Percentiles rank a stretch among this genome's conserved stretches.
Evolutionary conservation across 139 green algal species (phyloP).

Genomic region (Auxenochlorella protothecoides): DNA sequence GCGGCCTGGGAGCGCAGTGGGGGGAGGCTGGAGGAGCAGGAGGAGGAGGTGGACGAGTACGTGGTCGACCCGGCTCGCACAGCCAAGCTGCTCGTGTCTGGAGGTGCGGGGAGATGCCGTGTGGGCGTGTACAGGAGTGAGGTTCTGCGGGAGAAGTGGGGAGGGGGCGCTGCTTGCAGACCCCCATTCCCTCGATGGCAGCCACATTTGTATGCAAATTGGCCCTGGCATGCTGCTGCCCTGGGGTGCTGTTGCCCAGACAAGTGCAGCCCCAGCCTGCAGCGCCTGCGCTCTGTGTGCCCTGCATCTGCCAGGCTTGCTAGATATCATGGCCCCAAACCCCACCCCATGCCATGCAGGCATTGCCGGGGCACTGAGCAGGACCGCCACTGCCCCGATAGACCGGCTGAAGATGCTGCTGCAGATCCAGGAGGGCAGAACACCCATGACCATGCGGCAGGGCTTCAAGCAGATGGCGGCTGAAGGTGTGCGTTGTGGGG

Average conservation of each 20-base stretch:
- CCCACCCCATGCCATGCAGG: conserved; percentile 25
- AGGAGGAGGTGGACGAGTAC: conserved; percentile 21
- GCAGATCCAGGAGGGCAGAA: conserved; percentile 55
- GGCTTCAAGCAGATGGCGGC: conserved; percentile 56
- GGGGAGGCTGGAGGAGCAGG: conserved; percentile 1
- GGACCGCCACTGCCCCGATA: conserved; percentile 78
- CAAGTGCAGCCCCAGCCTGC: background rate
- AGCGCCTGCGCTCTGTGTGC: too few relatives aligned
- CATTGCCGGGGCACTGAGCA: conserved; percentile 73
- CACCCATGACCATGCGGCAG: conserved; percentile 47
- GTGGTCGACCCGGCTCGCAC: conserved; percentile 20
- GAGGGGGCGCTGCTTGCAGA: too few relatives aligned
- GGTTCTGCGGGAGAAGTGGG: too few relatives aligned
- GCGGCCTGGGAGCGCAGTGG: too few relatives aligned
- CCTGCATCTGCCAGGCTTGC: too few relatives aligned
- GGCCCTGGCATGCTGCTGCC: background rate
- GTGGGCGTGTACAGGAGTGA: background rate
- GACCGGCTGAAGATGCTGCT: conserved; percentile 92
- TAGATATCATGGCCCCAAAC: too few relatives aligned
- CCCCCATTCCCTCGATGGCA: too few relatives aligned
- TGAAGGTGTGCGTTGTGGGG: conserved; percentile 46
- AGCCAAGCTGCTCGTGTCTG: conserved; percentile 37
- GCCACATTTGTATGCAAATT: too few relatives aligned
- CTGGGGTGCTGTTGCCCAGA: background rate
- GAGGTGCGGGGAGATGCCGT: conserved; percentile 13